Evolutionary conservation across 2,329 filamentous ascomycete genomes (phyloP).

Genomic region (Ophiosphaerella herpotricha): DNA sequence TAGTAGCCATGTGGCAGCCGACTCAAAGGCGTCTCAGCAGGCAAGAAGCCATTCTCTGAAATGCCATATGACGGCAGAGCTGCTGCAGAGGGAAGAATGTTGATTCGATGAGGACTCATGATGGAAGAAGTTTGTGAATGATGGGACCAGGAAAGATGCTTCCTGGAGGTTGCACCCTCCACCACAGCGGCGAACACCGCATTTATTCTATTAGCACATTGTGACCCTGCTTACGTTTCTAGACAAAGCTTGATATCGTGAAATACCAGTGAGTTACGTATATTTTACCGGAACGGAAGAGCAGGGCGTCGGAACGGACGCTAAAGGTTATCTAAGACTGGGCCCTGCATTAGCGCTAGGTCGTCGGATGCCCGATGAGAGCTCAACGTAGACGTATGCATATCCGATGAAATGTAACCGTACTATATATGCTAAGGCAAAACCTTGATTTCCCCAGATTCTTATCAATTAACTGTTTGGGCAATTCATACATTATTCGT

Average conservation of each 20-base stretch:
- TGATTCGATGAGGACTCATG: slow-evolving; percentile 37
- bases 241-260: too few relatives aligned
- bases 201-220: slow-evolving; percentile 14
- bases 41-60: slow-evolving; percentile 79
- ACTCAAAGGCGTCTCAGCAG: slow-evolving; percentile 71
- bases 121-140: slow-evolving; percentile 3
- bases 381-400: too few relatives aligned
- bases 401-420: too few relatives aligned
- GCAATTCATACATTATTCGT: neutral
- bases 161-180: slow-evolving; percentile 7
- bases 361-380: too few relatives aligned
- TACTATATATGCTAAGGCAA: neutral
- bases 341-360: neutral
- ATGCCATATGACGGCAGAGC: slow-evolving; percentile 74
- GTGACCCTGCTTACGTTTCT: neutral
- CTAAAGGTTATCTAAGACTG: neutral
- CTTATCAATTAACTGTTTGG: neutral
- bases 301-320: neutral
- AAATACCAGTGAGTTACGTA: too few relatives aligned
- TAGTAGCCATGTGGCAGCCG: slow-evolving; percentile 82
- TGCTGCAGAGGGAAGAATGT: slow-evolving; percentile 26
- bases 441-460: neutral
- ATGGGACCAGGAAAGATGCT: neutral
- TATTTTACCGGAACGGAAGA: neutral
- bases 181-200: slow-evolving; percentile 17